Conservation (phyloP, 2,329 filamentous ascomycete genomes). For the Achaetomium macrosporum region DNA sequence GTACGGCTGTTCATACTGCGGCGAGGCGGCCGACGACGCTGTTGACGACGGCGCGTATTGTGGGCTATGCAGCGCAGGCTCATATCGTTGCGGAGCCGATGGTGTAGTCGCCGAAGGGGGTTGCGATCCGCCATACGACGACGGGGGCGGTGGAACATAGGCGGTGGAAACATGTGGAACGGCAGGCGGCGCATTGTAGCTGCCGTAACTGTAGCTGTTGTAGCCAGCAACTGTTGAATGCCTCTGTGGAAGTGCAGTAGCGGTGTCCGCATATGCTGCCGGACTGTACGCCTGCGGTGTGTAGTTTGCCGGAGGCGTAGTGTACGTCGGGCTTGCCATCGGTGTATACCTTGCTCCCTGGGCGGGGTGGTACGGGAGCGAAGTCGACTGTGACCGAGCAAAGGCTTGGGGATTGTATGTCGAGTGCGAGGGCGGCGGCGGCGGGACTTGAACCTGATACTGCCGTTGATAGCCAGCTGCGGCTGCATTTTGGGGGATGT, state of each 20-base stretch:
- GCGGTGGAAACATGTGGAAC: constrained; percentile 32
- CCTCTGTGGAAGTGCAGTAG: constrained; percentile 39
- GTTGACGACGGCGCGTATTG: constrained; percentile 29
- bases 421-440: constrained; percentile 32
- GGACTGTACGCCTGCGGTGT: constrained; percentile 53
- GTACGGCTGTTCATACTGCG: constrained; percentile 27
- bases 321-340: constrained; percentile 33
- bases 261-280: constrained; percentile 49
- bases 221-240: constrained; percentile 47
- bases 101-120: constrained; percentile 28
- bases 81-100: constrained; percentile 34
- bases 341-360: constrained; percentile 35
- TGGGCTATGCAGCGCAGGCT: constrained; percentile 36
- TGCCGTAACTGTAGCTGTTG: constrained; percentile 37
- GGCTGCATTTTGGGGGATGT: constrained; percentile 38
- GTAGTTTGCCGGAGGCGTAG: constrained; percentile 37
- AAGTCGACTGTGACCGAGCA: constrained; percentile 48
- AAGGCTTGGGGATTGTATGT: constrained; percentile 70
- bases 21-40: constrained; percentile 19
- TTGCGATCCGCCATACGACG: constrained; percentile 30
- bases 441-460: constrained; percentile 41
- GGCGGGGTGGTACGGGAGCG: constrained; percentile 44
- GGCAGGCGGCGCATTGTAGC: constrained; percentile 33
- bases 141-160: constrained; percentile 35
- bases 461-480: constrained; percentile 48